Percentiles rank a stretch among this genome's conserved stretches.
phyloP scores from a whole-genome alignment of 495 filamentous ascomycete species.

The Bombardia bombarda region DNA sequence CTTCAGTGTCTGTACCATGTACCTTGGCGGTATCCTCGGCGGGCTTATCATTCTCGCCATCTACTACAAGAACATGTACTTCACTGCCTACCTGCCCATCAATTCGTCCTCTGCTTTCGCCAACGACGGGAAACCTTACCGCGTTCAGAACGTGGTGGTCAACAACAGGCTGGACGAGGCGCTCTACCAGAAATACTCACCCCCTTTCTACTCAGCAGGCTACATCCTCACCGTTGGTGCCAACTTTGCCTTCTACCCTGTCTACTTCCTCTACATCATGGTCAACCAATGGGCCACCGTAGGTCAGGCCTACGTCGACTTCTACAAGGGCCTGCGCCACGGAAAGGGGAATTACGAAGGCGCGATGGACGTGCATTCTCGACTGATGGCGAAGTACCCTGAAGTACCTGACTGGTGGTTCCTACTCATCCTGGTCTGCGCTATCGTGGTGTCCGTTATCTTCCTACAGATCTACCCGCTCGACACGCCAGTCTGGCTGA shows the following conservation, averaged over 20 bases:
- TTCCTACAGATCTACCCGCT: slow-evolving; percentile 40
- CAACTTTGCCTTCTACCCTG: slow-evolving; percentile 50
- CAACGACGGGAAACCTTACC: slow-evolving; percentile 44
- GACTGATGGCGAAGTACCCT: slow-evolving; percentile 51
- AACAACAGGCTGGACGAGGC: slow-evolving; percentile 40
- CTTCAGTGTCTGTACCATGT: slow-evolving; percentile 24
- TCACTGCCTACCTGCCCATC: slow-evolving; percentile 46
- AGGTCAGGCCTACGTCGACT: slow-evolving; percentile 20
- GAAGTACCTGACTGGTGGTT: slow-evolving; percentile 60
- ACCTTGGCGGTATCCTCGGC: slow-evolving; percentile 15
- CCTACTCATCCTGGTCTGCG: slow-evolving; percentile 32
- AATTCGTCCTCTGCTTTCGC: slow-evolving; percentile 40
- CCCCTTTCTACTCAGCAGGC: slow-evolving; percentile 53
- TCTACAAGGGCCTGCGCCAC: slow-evolving; percentile 38
- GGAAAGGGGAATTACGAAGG: slow-evolving; percentile 40
- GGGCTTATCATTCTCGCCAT: slow-evolving; percentile 39
- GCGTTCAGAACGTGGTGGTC: slow-evolving; percentile 44
- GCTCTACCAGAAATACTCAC: slow-evolving; percentile 49
- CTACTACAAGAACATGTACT: slow-evolving; percentile 44
- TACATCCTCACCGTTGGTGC: slow-evolving; percentile 51
- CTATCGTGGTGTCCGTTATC: slow-evolving; percentile 44
- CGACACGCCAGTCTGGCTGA: slow-evolving; percentile 25
- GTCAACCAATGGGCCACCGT: slow-evolving; percentile 44
- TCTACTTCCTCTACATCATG: slow-evolving; percentile 47
- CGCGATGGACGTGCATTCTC: slow-evolving; percentile 51